These are phyloP conservation scores for Baeospora myosura DNA, from an alignment of 1,284 basidiomycete species.

Conservation along the genomic window DNA sequence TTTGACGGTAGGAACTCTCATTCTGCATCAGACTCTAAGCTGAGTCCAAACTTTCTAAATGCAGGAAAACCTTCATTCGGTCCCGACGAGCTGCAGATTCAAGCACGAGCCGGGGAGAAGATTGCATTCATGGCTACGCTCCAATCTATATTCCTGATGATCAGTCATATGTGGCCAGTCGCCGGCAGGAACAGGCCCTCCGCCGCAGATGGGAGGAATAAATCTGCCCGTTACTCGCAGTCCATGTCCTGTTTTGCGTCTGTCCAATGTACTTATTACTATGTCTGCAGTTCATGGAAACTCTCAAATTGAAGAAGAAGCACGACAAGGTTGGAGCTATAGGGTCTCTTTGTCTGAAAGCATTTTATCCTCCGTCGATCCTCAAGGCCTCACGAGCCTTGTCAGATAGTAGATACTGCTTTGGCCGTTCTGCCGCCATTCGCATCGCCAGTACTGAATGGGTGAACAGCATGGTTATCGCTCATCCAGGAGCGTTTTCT, in stretches of 20 bases:
- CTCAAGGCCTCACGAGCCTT: too few relatives aligned
- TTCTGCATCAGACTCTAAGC: background rate
- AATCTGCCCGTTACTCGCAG: conserved; percentile 14
- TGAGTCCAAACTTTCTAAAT: background rate
- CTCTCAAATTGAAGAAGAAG: conserved; percentile 41
- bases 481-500: conserved; percentile 44
- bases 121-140: conserved; percentile 26
- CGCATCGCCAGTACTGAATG: conserved; percentile 33
- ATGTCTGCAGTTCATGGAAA: conserved; percentile 38
- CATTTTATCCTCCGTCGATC: background rate
- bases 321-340: conserved; percentile 55
- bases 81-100: conserved; percentile 28
- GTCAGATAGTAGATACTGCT: conserved; percentile 45
- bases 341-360: conserved; percentile 44
- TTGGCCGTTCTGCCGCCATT: conserved; percentile 41
- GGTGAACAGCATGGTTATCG: conserved; percentile 44
- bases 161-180: conserved; percentile 26
- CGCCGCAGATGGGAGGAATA: conserved; percentile 29
- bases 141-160: conserved; percentile 21
- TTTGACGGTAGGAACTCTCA: conserved; percentile 29
- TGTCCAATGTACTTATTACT: background rate
- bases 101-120: conserved; percentile 34
- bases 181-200: conserved; percentile 32
- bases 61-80: conserved; percentile 35
- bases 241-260: background rate